A percentile compares a stretch with the other conserved stretches of the same genome.
Evolutionary conservation across 768 basidiomycete species (phyloP).

Genomic region (Rubroboletus satanas): DNA sequence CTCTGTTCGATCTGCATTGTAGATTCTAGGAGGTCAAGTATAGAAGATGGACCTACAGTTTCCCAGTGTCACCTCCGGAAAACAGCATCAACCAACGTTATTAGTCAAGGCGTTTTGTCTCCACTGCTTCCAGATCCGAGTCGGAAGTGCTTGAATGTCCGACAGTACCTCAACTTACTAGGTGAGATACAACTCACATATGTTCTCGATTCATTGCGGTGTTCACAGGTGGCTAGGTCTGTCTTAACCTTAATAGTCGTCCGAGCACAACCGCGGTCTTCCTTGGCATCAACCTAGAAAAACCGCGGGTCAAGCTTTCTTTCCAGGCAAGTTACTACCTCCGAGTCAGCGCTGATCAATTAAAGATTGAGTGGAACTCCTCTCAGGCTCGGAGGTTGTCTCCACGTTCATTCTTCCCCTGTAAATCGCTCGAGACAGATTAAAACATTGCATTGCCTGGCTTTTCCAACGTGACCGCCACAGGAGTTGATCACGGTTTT

Average conservation of each 20-base stretch:
- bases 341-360: no score
- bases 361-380: neutral
- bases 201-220: neutral
- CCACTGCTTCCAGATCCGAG: neutral
- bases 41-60: constrained; percentile 41
- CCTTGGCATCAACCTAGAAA: neutral
- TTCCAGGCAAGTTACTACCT: neutral
- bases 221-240: neutral
- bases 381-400: neutral
- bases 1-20: constrained; percentile 33
- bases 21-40: neutral
- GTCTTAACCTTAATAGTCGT: neutral
- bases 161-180: neutral
- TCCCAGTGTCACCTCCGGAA: constrained; percentile 73
- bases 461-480: neutral
- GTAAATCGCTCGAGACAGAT: neutral
- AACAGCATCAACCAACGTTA: constrained; percentile 45
- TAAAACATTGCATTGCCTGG: neutral
- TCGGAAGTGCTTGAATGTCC: neutral
- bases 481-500: no score
- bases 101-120: neutral
- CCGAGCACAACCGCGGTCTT: neutral
- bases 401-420: neutral
- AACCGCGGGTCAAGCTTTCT: neutral
- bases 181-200: neutral